These are phyloP conservation scores for Panaeolus papilionaceus DNA, from an alignment of 768 basidiomycete species.

Conservation along the genomic window DNA sequence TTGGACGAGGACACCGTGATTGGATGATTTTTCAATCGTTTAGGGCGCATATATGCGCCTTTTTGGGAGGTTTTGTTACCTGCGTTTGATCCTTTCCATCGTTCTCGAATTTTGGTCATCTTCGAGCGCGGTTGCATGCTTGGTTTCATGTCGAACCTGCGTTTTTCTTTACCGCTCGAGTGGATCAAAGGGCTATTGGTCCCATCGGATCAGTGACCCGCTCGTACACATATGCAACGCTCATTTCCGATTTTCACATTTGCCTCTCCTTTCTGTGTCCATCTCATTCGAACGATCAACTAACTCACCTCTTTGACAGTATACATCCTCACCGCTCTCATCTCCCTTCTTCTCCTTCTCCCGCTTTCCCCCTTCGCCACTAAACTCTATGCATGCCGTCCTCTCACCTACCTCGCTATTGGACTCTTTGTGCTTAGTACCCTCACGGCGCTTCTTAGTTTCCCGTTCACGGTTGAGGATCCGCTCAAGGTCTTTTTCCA, in stretches of 20 bases:
- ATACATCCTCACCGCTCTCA: conserved; percentile 27
- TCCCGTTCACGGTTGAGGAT: conserved; percentile 26
- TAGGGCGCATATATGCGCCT: neutral
- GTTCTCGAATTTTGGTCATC: too few species aligned
- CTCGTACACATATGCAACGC: too few species aligned
- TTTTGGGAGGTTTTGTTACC: neutral
- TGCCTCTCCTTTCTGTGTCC: too few species aligned
- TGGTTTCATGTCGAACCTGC: too few species aligned
- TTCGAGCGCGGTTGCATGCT: too few species aligned
- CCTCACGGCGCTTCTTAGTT: conserved; percentile 21
- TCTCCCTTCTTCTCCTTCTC: conserved; percentile 28
- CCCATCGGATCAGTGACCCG: too few species aligned
- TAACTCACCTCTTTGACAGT: conserved; percentile 22
- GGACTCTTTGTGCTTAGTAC: conserved; percentile 24
- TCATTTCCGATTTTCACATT: too few species aligned
- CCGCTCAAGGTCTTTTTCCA: conserved; percentile 30
- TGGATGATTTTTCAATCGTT: too few species aligned
- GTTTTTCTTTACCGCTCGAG: too few species aligned
- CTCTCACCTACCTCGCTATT: conserved; percentile 19
- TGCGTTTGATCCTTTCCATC: too few species aligned
- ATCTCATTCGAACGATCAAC: neutral
- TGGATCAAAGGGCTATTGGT: too few species aligned
- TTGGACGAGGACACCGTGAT: too few species aligned
- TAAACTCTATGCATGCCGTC: conserved; percentile 31
- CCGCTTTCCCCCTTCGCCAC: conserved; percentile 34